Evolutionary conservation across 2,329 filamentous ascomycete genomes (phyloP), one percentile per base, ranked within the genome.

Genomic region (Apiospora saccharicola): DNA sequence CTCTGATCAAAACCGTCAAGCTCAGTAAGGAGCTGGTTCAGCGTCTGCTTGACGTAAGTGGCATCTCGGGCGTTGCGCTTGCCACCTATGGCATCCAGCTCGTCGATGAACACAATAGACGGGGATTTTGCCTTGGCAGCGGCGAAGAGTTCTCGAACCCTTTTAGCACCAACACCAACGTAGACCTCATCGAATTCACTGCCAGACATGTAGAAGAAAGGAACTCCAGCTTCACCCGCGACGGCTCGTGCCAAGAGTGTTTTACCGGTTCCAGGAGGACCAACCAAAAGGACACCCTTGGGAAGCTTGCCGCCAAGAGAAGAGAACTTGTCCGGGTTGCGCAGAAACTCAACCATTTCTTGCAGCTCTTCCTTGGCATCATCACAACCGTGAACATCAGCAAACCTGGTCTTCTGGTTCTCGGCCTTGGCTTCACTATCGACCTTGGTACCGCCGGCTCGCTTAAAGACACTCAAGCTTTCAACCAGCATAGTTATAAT

Each of bases 141-240:
- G 67, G 87, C 85, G 82, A 98, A 97, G n/a, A 98, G 89, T 74
- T 98, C 96, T 73, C 96, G 94, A 68, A 99, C 96, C 79, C 96
- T 93, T 87, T 99, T 98, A 67, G 95, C 95, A 80, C 95, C 95
- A 71, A 99, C 96, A 80, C 96, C 96, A 47, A 99, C 97, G 79
- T 98, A 99, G 70, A 99, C 93, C 83, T 99, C 96, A 79, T 99
- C 96, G 80, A 99, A 99, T 82, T 99, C 96, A 72, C 94, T 97
- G 69, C 96, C 96, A 79, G 96, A 99, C 96, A 99, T 98, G 88
- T 98, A 99, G 88, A 98, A 99, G 88, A 99, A 99, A 1, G 96
- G 96, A 24, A 99, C 96, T 71, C 96, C 96, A 71, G 96, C 95
- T 85, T 99, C 96, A 70, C 96, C 96, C 68, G 96, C 96, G 73